phyloP scores from a whole-genome alignment of 305 asterid genomes.

The Solanum hybrid region DNA sequence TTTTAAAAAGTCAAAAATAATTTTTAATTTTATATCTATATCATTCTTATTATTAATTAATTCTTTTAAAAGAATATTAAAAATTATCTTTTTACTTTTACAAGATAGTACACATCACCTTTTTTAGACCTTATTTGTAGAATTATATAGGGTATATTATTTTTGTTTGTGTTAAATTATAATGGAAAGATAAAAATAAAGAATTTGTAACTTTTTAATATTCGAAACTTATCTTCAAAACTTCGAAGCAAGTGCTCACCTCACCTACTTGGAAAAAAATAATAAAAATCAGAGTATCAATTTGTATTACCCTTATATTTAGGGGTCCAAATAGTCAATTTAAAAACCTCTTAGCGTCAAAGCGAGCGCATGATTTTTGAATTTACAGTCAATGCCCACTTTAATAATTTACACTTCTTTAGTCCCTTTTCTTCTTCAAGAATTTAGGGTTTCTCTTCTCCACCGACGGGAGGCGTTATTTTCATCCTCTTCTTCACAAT shows the following conservation, averaged over 20 bases:
- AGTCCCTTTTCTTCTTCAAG: slow-evolving; percentile 11
- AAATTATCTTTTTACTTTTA: too few relatives aligned
- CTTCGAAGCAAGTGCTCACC: not conserved
- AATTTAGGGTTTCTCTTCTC: slow-evolving; percentile 52
- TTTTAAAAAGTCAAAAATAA: too few relatives aligned
- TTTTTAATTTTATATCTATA: too few relatives aligned
- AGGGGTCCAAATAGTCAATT: not conserved
- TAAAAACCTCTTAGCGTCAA: not conserved
- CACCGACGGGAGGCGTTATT: not conserved
- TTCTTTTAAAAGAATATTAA: too few relatives aligned
- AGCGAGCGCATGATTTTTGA: not conserved
- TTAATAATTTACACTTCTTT: not conserved
- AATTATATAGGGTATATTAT: too few relatives aligned
- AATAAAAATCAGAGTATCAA: not conserved
- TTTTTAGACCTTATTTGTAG: too few relatives aligned
- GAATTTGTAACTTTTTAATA: not conserved
- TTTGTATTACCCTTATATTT: not conserved
- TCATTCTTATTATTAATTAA: too few relatives aligned
- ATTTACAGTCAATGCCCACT: not conserved
- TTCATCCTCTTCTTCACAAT: slow-evolving; percentile 7
- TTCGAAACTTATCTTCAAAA: not conserved
- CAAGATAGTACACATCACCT: too few relatives aligned
- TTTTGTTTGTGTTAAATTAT: too few relatives aligned
- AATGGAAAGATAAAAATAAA: too few relatives aligned
- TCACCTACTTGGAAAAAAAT: not conserved